Evolutionary conservation across 352 stramenopile genomes (phyloP).

Genomic region (Phytophthora rubi): DNA sequence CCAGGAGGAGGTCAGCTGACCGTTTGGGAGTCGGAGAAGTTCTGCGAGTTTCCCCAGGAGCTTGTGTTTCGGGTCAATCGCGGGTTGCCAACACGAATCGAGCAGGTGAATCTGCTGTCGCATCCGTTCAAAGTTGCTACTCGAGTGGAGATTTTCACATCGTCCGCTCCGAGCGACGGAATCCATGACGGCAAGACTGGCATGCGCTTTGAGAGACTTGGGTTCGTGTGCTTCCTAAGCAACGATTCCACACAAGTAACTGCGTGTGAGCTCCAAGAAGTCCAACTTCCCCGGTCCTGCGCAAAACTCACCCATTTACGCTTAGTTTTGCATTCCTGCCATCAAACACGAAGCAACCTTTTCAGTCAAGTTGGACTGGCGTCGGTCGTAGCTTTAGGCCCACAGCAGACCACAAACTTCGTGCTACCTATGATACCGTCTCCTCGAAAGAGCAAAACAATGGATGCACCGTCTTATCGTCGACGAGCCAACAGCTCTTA

Average conservation of each 20-base stretch:
- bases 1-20: not conserved
- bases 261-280: slow-evolving; percentile 59
- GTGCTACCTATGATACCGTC: slow-evolving; percentile 23
- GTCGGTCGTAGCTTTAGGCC: slow-evolving; percentile 31
- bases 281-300: slow-evolving; percentile 30
- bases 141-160: slow-evolving; percentile 58
- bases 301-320: slow-evolving; percentile 43
- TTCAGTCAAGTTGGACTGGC: slow-evolving; percentile 63
- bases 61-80: slow-evolving; percentile 56
- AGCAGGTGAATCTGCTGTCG: slow-evolving; percentile 40
- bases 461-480: not conserved
- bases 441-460: slow-evolving; percentile 2
- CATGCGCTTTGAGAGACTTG: slow-evolving; percentile 44
- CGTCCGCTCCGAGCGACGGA: not conserved
- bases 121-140: slow-evolving; percentile 53
- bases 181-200: slow-evolving; percentile 18
- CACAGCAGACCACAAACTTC: not conserved
- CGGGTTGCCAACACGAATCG: slow-evolving; percentile 21
- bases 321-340: slow-evolving; percentile 53
- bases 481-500: not conserved
- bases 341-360: slow-evolving; percentile 49
- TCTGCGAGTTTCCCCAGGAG: slow-evolving; percentile 70
- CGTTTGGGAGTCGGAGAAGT: slow-evolving; percentile 59
- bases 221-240: slow-evolving; percentile 46
- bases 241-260: slow-evolving; percentile 31